A percentile compares a stretch with the other conserved stretches of the same genome.
phyloP scores from a whole-genome alignment of 2,329 filamentous ascomycete genomes.

The Aspergillus eucalypticola region DNA sequence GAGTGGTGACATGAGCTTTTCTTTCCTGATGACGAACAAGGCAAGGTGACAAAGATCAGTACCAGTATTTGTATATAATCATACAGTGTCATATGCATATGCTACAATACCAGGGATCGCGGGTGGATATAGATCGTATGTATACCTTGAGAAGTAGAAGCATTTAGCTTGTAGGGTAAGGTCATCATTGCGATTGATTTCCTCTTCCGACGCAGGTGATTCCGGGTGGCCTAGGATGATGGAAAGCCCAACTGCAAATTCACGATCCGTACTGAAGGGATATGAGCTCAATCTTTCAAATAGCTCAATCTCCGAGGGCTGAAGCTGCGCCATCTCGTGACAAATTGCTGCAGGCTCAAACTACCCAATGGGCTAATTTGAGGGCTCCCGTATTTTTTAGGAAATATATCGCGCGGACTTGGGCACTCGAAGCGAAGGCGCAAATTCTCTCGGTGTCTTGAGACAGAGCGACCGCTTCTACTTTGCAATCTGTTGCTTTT shows the following conservation, averaged over 20 bases:
- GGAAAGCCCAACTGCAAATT: conserved; percentile 51
- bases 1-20: conserved; percentile 48
- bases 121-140: background rate
- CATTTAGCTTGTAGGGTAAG: conserved; percentile 50
- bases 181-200: conserved; percentile 42
- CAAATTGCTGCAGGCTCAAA: background rate
- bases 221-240: conserved; percentile 47
- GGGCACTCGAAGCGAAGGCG: background rate
- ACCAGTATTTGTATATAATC: background rate
- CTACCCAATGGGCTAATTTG: background rate
- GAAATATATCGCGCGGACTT: background rate
- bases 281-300: conserved; percentile 42
- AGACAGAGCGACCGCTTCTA: background rate
- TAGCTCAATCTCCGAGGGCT: conserved; percentile 14
- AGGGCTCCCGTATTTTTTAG: background rate
- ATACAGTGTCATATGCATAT: background rate
- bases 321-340: conserved; percentile 10
- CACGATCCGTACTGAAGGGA: conserved; percentile 42
- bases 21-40: conserved; percentile 33
- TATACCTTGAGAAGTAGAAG: conserved; percentile 50
- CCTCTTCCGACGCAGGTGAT: conserved; percentile 39
- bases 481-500: too few species aligned
- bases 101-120: background rate
- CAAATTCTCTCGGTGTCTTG: background rate
- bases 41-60: conserved; percentile 1